These are phyloP conservation scores for Mimosa bimucronata DNA, from an alignment of 306 rosid species.

Conservation along the genomic window DNA sequence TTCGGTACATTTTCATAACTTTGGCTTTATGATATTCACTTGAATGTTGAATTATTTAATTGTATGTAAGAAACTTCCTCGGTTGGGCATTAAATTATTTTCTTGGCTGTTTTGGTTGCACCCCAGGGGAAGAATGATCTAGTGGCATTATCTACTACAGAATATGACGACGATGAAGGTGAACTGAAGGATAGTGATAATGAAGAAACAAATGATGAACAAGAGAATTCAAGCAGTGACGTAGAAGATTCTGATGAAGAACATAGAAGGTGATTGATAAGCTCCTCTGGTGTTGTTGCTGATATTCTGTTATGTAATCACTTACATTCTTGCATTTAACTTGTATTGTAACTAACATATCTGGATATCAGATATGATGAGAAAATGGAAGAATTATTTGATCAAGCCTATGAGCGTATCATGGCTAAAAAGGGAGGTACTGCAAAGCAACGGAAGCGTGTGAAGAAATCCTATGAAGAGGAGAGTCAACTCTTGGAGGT, in stretches of 20 bases:
- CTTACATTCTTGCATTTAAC: neutral
- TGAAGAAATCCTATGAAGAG: conserved; percentile 56
- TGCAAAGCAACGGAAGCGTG: conserved; percentile 83
- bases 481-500: conserved; percentile 75
- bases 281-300: conserved; percentile 27
- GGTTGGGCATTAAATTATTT: neutral
- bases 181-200: conserved; percentile 55
- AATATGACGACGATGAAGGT: conserved; percentile 65
- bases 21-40: conserved; percentile 13
- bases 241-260: conserved; percentile 85
- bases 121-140: conserved; percentile 90
- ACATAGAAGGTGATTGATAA: conserved; percentile 65
- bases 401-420: conserved; percentile 78
- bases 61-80: conserved; percentile 1
- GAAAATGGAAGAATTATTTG: conserved; percentile 75
- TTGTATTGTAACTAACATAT: conserved; percentile 23
- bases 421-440: conserved; percentile 77
- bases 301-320: conserved; percentile 19
- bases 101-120: conserved; percentile 32
- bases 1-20: neutral
- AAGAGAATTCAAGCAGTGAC: conserved; percentile 66
- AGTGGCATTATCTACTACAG: conserved; percentile 68
- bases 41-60: conserved; percentile 4
- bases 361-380: conserved; percentile 69
- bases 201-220: conserved; percentile 44